A percentile compares a stretch with the other conserved stretches of the same genome.
These are phyloP conservation scores for Dothidotthia symphoricarpi DNA, from an alignment of 2,329 filamentous ascomycete species.

Conservation along the genomic window DNA sequence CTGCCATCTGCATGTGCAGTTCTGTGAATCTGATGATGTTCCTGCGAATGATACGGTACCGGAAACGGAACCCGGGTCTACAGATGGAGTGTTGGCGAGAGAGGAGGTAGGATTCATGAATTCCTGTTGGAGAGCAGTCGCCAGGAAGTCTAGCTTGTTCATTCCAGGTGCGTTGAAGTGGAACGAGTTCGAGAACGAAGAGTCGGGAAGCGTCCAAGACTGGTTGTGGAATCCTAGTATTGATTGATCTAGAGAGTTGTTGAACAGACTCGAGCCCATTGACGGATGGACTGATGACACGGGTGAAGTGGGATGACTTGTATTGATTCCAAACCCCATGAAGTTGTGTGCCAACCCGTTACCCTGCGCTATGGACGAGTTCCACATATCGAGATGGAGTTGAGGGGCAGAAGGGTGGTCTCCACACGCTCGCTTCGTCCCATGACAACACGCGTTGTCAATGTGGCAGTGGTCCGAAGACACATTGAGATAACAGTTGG, in stretches of 20 bases:
- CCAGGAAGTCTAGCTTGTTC: conserved; percentile 31
- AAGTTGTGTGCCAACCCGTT: conserved; percentile 29
- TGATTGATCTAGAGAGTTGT: conserved; percentile 12
- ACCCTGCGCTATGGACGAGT: conserved; percentile 24
- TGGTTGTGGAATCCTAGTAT: conserved; percentile 23
- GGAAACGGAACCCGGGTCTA: conserved; percentile 6
- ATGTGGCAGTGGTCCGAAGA: conserved; percentile 38
- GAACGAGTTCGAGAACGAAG: conserved; percentile 20
- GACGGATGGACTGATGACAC: conserved; percentile 17
- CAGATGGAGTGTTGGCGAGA: conserved; percentile 8
- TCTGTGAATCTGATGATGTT: conserved; percentile 10
- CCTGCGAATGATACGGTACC: conserved; percentile 4
- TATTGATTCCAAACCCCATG: conserved; percentile 26
- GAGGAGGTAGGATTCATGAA: conserved; percentile 18
- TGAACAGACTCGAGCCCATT: conserved; percentile 16
- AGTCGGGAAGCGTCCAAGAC: conserved; percentile 32
- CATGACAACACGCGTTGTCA: conserved; percentile 39
- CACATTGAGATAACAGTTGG: conserved; percentile 32
- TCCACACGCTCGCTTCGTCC: conserved; percentile 26
- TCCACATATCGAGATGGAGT: conserved; percentile 28
- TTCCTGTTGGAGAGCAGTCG: conserved; percentile 30
- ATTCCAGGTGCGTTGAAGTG: conserved; percentile 8
- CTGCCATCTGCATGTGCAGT: conserved; percentile 36
- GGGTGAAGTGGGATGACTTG: conserved; percentile 20
- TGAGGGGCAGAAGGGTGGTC: conserved; percentile 28